Conservation (phyloP, 163 green algal genomes). For the Scenedesmus sp. region DNA sequence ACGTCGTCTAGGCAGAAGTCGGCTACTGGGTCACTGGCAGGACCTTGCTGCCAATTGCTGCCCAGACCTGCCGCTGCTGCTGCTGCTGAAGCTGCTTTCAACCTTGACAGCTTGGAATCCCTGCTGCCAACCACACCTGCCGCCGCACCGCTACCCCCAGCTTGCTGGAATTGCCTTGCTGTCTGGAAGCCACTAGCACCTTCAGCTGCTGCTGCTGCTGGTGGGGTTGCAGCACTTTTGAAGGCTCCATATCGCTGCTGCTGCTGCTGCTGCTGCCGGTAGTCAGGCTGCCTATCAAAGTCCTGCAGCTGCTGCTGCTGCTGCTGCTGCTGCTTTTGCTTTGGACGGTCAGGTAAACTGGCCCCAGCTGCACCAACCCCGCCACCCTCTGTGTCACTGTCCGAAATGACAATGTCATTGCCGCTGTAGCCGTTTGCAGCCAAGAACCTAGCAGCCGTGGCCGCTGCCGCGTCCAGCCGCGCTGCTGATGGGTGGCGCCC, state of each 20-base stretch:
- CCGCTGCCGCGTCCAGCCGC: neutral
- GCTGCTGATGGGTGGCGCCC: neutral
- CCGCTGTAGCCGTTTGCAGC: neutral
- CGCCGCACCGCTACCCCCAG: neutral
- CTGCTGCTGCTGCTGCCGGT: constrained; percentile 20
- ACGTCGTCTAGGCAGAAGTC: neutral
- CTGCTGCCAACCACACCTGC: neutral
- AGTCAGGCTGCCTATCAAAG: neutral
- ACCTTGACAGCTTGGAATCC: neutral
- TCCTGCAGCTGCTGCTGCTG: constrained; percentile 30
- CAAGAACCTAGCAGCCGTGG: neutral
- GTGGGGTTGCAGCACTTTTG: neutral
- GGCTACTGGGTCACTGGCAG: neutral
- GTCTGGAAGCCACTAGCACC: neutral
- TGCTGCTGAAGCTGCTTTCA: neutral
- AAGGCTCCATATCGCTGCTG: neutral
- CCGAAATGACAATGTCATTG: constrained; percentile 10
- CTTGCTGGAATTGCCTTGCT: neutral
- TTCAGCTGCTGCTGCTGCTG: neutral
- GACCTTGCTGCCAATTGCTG: neutral
- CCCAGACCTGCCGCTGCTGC: neutral
- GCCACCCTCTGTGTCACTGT: neutral
- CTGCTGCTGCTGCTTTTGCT: constrained; percentile 31
- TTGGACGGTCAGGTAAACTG: neutral
- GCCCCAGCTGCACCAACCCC: neutral